Base-by-base conservation (phyloP, 495 filamentous ascomycete genomes). In the Penicillium cosmopolitanum region DNA sequence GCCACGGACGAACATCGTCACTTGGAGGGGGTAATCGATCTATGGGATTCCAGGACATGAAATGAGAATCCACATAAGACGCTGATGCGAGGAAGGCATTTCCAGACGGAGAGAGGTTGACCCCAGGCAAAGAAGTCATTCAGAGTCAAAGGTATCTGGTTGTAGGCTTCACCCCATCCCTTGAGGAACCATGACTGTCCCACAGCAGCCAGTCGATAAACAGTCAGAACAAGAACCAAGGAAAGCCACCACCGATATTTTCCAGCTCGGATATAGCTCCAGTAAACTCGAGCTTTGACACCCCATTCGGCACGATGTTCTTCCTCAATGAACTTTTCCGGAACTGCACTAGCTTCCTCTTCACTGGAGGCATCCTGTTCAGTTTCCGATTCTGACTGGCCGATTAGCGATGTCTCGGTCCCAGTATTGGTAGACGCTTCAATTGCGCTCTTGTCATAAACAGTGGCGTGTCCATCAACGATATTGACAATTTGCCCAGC, bases 241-340 rank as follows among this genome's bases (percentile, higher is more conserved):
- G 80, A 62, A 16, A 68, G 63, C 91, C 91, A 96, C 84, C 87
- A 93, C 46, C 73, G 76, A 9, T 91, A 78, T 40, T 83, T 85
- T 6, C 90, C 90, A 11, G 90, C 89, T 74, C 85, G 88, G 62
- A 96, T 85, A 65, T 93, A 96, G 53, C 84, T 84, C 90, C 88
- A 93, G 61, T 94, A 96, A 0, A 94, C 87, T 16, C 80, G 77
- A 10, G 82, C 79, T 65, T 91, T 79, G 5, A 96, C 90, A 3
- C 89, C 89, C 51, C 91, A 91, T 61, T 89, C 85, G 0, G 84
- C 88, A 48, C 90, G 82, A 64, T 86, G 79, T 68, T 96, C 91
- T 16, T 96, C 90, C 66, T 93, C 87, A 42, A 93, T 87, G 68
- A 96, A 93, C 64, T 91, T 91, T 13, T 89, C 86, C 1, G 89